Evolutionary conservation across 495 filamentous ascomycete genomes (phyloP).

Genomic region (Neurospora sp.): DNA sequence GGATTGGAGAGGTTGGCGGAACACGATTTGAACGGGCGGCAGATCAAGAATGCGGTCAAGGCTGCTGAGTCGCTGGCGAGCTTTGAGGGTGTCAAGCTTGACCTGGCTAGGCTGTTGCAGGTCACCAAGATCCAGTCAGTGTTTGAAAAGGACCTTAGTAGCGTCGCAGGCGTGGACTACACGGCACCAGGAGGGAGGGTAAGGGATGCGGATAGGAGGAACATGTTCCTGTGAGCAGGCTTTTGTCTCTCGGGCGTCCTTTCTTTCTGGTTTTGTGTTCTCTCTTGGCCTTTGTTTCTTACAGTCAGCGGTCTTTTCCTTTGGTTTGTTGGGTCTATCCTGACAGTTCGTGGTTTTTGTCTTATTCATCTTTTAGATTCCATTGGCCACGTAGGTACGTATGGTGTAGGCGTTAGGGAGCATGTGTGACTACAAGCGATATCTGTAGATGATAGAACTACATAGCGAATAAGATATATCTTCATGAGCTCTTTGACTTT

Average conservation of each 20-base stretch:
- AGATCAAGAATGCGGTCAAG: conserved; percentile 57
- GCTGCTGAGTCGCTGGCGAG: conserved; percentile 33
- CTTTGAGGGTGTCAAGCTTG: conserved; percentile 19
- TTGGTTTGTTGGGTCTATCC: background rate
- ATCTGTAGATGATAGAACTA: background rate
- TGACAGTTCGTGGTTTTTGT: background rate
- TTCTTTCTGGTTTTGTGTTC: background rate
- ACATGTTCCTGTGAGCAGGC: conserved; percentile 22
- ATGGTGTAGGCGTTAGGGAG: background rate
- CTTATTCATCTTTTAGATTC: background rate
- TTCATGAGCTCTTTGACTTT: background rate
- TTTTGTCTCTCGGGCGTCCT: background rate
- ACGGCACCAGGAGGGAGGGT: conserved; percentile 19
- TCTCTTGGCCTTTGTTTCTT: background rate
- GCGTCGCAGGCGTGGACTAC: conserved; percentile 21
- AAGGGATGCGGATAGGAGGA: conserved; percentile 15
- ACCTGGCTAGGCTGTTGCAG: conserved; percentile 21
- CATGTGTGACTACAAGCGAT: background rate
- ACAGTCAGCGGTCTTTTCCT: background rate
- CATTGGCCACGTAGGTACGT: background rate
- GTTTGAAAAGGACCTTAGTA: conserved; percentile 27
- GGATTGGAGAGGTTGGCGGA: conserved; percentile 33
- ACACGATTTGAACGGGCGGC: conserved; percentile 46
- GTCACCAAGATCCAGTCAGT: conserved; percentile 24
- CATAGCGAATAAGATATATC: background rate